Conservation (phyloP, 805 yeast genomes). For the Candida chauliodis region DNA sequence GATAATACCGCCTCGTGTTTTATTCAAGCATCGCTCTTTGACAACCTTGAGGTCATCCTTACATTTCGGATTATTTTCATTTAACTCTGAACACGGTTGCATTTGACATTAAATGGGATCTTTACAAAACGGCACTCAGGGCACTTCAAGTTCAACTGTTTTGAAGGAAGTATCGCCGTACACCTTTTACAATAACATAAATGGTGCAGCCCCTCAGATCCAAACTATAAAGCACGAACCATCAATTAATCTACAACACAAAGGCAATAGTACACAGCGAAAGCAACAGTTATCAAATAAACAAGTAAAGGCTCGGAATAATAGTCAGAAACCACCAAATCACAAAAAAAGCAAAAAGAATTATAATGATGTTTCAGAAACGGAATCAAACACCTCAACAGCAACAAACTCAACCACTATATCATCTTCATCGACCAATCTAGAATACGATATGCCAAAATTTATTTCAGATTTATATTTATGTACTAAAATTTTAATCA, state of each 20-base stretch:
- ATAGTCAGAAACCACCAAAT: background rate
- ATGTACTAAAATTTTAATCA: slow-evolving; percentile 39
- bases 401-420: too few species aligned
- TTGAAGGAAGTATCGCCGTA: slow-evolving; percentile 1
- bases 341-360: too few species aligned
- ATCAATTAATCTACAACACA: background rate
- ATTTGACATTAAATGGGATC: background rate
- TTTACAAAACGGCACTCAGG: background rate
- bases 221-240: background rate
- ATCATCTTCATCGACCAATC: background rate
- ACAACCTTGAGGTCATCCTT: too few species aligned
- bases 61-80: too few species aligned
- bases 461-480: slow-evolving; percentile 10
- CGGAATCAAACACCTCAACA: too few species aligned
- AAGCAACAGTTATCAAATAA: background rate
- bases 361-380: too few species aligned
- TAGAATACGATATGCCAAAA: slow-evolving; percentile 11
- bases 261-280: background rate
- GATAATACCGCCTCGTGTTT: too few species aligned
- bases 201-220: background rate
- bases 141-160: background rate
- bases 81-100: background rate
- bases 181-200: background rate
- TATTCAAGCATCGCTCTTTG: too few species aligned
- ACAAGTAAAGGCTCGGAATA: background rate